Base-by-base conservation (phyloP, 2,329 filamentous ascomycete species). In the Rhynchosporium graminicola region DNA sequence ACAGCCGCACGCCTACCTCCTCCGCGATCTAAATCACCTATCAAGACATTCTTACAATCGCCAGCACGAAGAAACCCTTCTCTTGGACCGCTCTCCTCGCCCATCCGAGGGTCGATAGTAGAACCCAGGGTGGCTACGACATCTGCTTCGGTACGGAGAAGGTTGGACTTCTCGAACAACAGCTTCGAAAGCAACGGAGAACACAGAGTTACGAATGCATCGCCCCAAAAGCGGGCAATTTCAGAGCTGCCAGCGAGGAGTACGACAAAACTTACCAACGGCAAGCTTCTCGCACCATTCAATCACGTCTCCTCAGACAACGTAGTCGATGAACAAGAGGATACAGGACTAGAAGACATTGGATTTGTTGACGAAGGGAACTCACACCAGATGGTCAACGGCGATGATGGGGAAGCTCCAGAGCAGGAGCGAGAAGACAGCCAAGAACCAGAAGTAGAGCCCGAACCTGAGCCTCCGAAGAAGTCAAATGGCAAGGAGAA, bases 341-440 rank as follows among this genome's bases (percentile, higher is more conserved):
- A 73, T 46, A 61, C 54, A 10, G 69, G 74, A 68, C 73, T 81
- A 68, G 81, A 82, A n/a, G 61, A 68, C 15, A 47, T 84, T 84
- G 81, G 81, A 83, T 29, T 78, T 84, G 61, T 82, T 76, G 59
- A 66, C n/a, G 62, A 52, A 33, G 70, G 70, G 26, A 65, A 70
- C 40, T 68, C 66, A 10, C 61, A 66, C 47, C 68, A 72, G 54
- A 59, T 69, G 57, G 63, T 70, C 4, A 61, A 65, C 54, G 61
- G 54, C 31, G 69, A 68, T 38, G 67, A 74, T 8, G 74, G 75
- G 42, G 65, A 68, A 6, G 74, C 74, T 38, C 69, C 69, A 48
- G 55, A 68, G 66, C 54, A 67, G 55, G 51, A 72, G 38, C 5
- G 71, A 65, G 50, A 67, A 60, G 40, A 72, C 15, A 52, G 33